These are phyloP conservation scores for Ceratocystis cacaofunesta DNA, from an alignment of 2,329 filamentous ascomycete species.

Conservation along the genomic window DNA sequence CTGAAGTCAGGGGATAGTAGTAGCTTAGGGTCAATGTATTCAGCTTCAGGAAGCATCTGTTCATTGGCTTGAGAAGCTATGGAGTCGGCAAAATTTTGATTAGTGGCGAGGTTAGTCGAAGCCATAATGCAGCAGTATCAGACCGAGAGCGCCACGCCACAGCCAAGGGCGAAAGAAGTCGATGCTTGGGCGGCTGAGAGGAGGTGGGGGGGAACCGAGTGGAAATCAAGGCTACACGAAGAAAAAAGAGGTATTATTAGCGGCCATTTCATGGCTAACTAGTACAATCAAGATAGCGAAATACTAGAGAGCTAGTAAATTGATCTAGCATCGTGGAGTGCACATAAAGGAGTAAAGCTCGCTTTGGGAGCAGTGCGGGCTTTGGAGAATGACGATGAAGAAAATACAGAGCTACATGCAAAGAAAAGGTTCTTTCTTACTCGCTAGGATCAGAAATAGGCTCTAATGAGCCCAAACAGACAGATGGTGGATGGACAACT, in stretches of 20 bases:
- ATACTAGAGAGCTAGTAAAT: too few relatives aligned
- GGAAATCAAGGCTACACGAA: not conserved
- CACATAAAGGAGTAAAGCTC: too few relatives aligned
- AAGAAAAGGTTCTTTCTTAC: too few relatives aligned
- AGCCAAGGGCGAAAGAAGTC: not conserved
- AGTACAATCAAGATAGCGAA: not conserved
- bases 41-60: not conserved
- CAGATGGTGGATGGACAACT: too few relatives aligned
- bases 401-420: too few relatives aligned
- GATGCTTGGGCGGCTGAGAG: not conserved
- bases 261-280: not conserved
- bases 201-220: not conserved
- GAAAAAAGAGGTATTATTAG: not conserved
- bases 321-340: not conserved
- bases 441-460: too few relatives aligned
- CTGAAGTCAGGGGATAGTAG: not conserved
- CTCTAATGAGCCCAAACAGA: too few relatives aligned
- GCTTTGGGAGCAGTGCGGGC: too few relatives aligned
- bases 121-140: not conserved
- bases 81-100: not conserved
- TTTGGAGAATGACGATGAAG: too few relatives aligned
- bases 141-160: not conserved
- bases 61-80: not conserved
- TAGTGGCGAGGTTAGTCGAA: not conserved
- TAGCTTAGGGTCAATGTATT: conserved; percentile 1